Conservation (phyloP, 1,284 basidiomycete species). For the Cerrena zonata region DNA sequence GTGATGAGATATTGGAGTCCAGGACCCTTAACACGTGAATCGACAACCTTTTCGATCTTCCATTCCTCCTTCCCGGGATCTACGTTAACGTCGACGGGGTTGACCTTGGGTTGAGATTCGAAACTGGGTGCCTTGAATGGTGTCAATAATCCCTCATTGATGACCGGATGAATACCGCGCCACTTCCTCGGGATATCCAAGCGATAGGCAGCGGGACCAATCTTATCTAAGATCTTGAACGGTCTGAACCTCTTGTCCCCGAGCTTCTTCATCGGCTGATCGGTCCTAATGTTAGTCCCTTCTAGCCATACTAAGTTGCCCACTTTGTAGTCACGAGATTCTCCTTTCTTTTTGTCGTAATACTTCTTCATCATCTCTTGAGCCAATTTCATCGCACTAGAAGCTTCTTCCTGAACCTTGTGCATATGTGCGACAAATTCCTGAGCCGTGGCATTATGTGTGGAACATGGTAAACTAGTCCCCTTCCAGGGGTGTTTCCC, state of each 20-base stretch:
- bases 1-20: slow-evolving; percentile 18
- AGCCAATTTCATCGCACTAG: background rate
- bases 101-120: background rate
- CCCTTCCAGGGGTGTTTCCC: background rate
- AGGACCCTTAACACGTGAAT: background rate
- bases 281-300: slow-evolving; percentile 13
- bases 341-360: background rate
- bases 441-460: background rate
- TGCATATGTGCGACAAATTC: background rate
- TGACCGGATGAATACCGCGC: slow-evolving; percentile 6
- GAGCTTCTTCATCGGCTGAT: slow-evolving; percentile 29
- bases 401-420: background rate
- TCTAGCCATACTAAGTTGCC: slow-evolving; percentile 1
- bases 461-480: background rate
- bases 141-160: slow-evolving; percentile 1
- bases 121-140: background rate
- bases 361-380: background rate
- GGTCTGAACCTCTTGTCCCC: slow-evolving; percentile 26
- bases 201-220: background rate
- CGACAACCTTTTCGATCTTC: slow-evolving; percentile 1
- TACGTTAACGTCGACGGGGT: background rate
- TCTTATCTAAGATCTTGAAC: slow-evolving; percentile 21
- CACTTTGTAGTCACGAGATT: background rate
- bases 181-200: background rate
- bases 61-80: background rate